phyloP scores from a whole-genome alignment of 352 stramenopile genomes.

The Lagenidium sp. region DNA sequence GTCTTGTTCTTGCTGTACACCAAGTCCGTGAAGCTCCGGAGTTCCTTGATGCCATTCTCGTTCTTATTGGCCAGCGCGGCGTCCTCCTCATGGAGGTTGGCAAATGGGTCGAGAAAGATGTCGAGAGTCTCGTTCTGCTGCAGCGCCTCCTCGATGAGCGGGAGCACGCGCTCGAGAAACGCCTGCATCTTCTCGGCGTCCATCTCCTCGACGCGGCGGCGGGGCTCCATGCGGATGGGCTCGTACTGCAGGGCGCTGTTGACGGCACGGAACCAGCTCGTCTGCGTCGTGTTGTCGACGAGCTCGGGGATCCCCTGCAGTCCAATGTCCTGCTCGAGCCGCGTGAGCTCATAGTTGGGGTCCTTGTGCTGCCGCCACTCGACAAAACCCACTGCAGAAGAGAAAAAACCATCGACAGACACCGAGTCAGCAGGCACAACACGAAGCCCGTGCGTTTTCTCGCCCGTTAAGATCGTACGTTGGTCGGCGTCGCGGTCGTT shows the following conservation, averaged over 20 bases:
- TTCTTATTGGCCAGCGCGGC: constrained; percentile 55
- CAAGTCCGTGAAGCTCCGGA: constrained; percentile 91
- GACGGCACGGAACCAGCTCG: constrained; percentile 76
- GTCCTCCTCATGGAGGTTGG: constrained; percentile 62
- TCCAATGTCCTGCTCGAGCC: constrained; percentile 68
- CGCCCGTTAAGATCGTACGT: too few relatives aligned
- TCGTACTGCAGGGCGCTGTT: constrained; percentile 81
- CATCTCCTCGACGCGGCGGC: constrained; percentile 37
- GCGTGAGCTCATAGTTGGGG: constrained; percentile 70
- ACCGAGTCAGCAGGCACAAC: not conserved
- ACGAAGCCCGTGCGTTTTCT: too few relatives aligned
- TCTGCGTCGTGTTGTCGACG: constrained; percentile 62
- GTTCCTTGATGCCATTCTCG: constrained; percentile 87
- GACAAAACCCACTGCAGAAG: constrained; percentile 45
- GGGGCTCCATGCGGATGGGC: constrained; percentile 40
- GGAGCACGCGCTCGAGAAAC: constrained; percentile 57
- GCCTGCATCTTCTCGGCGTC: constrained; percentile 57
- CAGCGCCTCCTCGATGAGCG: constrained; percentile 60
- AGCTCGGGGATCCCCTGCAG: constrained; percentile 65
- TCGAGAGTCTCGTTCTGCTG: constrained; percentile 85
- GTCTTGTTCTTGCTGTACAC: constrained; percentile 92
- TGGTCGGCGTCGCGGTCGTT: constrained; percentile 74
- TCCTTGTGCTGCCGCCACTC: constrained; percentile 82
- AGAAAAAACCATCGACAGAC: not conserved
- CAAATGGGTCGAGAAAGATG: constrained; percentile 75